Evolutionary conservation across 768 basidiomycete genomes (phyloP).

Genomic region (Lentinula edodes): DNA sequence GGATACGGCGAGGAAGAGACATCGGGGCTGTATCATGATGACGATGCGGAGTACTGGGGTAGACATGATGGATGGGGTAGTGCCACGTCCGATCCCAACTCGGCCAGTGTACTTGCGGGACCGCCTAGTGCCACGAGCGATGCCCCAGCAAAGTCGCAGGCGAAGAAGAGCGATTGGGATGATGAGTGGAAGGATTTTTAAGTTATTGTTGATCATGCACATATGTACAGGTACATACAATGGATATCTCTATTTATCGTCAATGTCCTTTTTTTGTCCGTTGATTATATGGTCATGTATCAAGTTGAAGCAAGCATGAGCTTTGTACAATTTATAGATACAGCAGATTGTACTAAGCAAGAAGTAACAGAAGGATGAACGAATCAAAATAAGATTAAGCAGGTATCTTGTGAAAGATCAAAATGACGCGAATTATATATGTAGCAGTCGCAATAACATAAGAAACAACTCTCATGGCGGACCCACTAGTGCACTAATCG

Average conservation of each 20-base stretch:
- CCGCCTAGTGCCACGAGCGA: constrained; percentile 11
- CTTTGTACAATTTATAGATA: neutral
- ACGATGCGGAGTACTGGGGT: constrained; percentile 54
- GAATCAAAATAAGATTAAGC: neutral
- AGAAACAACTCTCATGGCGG: neutral
- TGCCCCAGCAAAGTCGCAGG: constrained; percentile 22
- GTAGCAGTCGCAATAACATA: neutral
- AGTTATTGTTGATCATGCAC: neutral
- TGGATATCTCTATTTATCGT: neutral
- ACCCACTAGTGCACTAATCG: neutral
- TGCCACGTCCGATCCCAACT: constrained; percentile 9
- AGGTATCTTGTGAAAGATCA: neutral
- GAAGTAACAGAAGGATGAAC: neutral
- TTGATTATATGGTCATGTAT: neutral
- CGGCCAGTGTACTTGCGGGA: constrained; percentile 13
- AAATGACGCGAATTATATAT: neutral
- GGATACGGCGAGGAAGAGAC: constrained; percentile 45
- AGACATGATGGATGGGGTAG: constrained; percentile 5
- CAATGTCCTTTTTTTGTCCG: neutral
- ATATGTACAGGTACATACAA: neutral
- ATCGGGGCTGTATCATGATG: constrained; percentile 58
- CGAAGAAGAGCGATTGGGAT: constrained; percentile 61
- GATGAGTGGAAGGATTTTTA: constrained; percentile 84
- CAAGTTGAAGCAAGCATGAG: neutral
- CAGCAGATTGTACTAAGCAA: neutral